Evolutionary conservation across 305 asterid genomes (phyloP), one percentile per base, ranked within the genome.

Genomic region (Solanum chacoense): DNA sequence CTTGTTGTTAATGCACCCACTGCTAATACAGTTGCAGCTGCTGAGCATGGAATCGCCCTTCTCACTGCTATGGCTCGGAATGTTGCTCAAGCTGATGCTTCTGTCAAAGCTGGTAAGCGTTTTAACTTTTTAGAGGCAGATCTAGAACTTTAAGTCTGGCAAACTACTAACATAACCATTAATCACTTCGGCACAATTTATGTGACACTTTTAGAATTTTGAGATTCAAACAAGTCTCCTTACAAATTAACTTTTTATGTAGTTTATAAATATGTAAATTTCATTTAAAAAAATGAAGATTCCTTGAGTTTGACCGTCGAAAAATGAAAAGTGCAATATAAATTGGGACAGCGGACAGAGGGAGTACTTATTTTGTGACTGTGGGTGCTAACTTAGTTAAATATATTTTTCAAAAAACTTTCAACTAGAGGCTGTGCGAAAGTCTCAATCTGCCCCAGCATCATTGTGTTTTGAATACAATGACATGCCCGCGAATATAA

Each of bases 1-100:
- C 93, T 97, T 40, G 99, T 97, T 26, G 99, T 97, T 89, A 97
- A 97, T 89, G 99, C 99, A 12, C 99, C 99, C 2, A 97, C 98
- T 22, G 99, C 99, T 18, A 97, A 97, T 78, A 97, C 99, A 7
- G 95, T 97, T 28, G 99, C 99, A 6, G 99, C 99, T 0, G 99
- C 99, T 38, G 99, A 97, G 94, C 99, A 97, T 72, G 99, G 98
- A 28, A 95, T 97, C 80, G 99, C 99, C 16, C 94, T 97, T 42
- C 94, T 97, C 40, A 92, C 98, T 11, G 98, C 95, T 77, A 96
- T 97, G 99, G 92, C 98, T 35, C 92, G 99, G n/a, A 97, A 97
- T 85, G 71, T 96, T 88, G 98, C 98, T 85, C 99, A 96, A 91
- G 98, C 99, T 80, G 99, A 97, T 90, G 98, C 98, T n/a, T 95